These are phyloP conservation scores for Ogataea polymorpha DNA, from an alignment of 805 yeast genomes.

Conservation along the genomic window DNA sequence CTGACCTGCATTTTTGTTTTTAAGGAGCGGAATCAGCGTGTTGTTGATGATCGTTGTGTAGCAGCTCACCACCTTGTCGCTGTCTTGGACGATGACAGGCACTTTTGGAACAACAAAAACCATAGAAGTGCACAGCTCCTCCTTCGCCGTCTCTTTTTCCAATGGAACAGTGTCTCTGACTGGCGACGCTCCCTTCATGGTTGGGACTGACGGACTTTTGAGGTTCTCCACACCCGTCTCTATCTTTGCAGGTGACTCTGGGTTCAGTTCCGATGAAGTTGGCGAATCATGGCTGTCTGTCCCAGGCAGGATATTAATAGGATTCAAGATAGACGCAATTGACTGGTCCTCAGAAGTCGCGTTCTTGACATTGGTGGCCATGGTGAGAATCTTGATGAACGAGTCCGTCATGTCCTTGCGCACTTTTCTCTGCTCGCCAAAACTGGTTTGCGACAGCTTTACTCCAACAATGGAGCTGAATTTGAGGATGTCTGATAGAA, in stretches of 20 bases:
- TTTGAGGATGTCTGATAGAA: conserved; percentile 53
- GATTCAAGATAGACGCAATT: conserved; percentile 20
- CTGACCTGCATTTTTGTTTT: conserved; percentile 38
- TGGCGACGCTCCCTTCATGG: conserved; percentile 13
- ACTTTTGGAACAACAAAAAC: conserved; percentile 39
- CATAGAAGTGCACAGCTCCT: conserved; percentile 44
- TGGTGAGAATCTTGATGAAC: conserved; percentile 25
- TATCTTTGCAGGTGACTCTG: not conserved
- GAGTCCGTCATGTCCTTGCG: conserved; percentile 46
- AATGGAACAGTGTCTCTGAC: conserved; percentile 6
- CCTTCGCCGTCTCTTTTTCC: conserved; percentile 33
- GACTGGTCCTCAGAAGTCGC: conserved; percentile 18
- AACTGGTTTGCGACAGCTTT: conserved; percentile 56
- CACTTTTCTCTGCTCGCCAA: conserved; percentile 58
- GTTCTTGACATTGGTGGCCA: conserved; percentile 24
- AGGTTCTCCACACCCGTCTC: not conserved
- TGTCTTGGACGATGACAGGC: conserved; percentile 46
- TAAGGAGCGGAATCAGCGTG: conserved; percentile 51
- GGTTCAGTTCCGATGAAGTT: conserved; percentile 1
- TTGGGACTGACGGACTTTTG: conserved; percentile 1
- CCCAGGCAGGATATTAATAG: conserved; percentile 22
- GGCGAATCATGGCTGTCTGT: conserved; percentile 8
- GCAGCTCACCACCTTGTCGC: conserved; percentile 54
- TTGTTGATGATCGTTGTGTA: conserved; percentile 53
- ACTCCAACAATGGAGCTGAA: conserved; percentile 49